phyloP scores from a whole-genome alignment of 257 asterid genomes.

The Ehretia macrophylla region DNA sequence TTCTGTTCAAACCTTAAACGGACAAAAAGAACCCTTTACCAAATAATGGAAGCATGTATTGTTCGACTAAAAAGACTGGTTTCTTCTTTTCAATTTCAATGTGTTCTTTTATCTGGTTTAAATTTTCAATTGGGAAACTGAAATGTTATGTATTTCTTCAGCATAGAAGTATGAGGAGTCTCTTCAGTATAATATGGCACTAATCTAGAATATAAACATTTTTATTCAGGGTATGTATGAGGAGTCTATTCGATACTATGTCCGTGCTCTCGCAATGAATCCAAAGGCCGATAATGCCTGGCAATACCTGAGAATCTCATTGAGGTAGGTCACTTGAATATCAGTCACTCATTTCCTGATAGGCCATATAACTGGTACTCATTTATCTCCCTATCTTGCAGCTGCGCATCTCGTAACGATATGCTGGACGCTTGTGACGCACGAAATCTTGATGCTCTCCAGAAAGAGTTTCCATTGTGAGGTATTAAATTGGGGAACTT shows the following conservation, averaged over 20 bases:
- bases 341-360: not conserved
- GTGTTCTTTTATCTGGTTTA: no score
- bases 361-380: not conserved
- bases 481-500: not conserved
- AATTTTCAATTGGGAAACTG: no score
- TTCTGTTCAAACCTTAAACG: not conserved
- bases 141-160: no score
- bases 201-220: not conserved
- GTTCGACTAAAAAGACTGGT: no score
- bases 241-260: slow-evolving; percentile 94
- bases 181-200: no score
- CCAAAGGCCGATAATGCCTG: slow-evolving; percentile 99
- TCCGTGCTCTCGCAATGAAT: slow-evolving; percentile 91
- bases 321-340: slow-evolving; percentile 49
- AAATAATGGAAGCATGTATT: no score
- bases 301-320: slow-evolving; percentile 92
- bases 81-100: no score
- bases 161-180: no score
- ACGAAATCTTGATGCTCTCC: slow-evolving; percentile 85
- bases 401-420: slow-evolving; percentile 87
- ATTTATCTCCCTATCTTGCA: slow-evolving; percentile 24
- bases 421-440: slow-evolving; percentile 93
- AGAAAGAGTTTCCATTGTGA: slow-evolving; percentile 88
- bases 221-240: slow-evolving; percentile 80
- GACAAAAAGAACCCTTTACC: no score